Percentiles rank a stretch among this genome's conserved stretches.
These are phyloP conservation scores for Moniliella sp. DNA, from an alignment of 1,284 basidiomycete genomes.

Conservation along the genomic window DNA sequence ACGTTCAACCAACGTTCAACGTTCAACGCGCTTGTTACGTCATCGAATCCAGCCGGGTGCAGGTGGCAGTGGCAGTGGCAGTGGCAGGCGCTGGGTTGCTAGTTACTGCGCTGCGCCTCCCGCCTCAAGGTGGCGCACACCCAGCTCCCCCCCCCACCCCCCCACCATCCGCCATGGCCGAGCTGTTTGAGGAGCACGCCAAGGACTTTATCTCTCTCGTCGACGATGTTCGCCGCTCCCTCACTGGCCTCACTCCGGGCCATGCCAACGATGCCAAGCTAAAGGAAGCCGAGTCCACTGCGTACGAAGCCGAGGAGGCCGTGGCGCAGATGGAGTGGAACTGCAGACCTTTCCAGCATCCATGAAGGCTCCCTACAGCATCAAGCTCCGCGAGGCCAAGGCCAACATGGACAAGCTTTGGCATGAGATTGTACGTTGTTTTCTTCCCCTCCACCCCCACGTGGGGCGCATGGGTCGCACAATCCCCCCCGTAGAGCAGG, in stretches of 20 bases:
- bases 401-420: slow-evolving; percentile 15
- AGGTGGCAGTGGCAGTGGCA: too few relatives aligned
- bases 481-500: too few relatives aligned
- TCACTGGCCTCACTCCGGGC: slow-evolving; percentile 10
- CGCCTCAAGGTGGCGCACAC: too few relatives aligned
- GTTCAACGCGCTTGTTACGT: too few relatives aligned
- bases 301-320: slow-evolving; percentile 95
- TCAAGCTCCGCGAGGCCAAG: slow-evolving; percentile 16
- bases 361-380: slow-evolving; percentile 15
- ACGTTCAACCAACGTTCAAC: too few relatives aligned
- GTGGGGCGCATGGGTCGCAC: neutral
- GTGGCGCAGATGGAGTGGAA: slow-evolving; percentile 94
- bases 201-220: slow-evolving; percentile 24
- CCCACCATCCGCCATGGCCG: slow-evolving; percentile 27
- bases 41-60: too few relatives aligned
- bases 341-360: slow-evolving; percentile 74
- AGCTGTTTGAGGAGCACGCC: slow-evolving; percentile 29
- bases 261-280: slow-evolving; percentile 65
- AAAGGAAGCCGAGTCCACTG: slow-evolving; percentile 70
- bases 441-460: neutral
- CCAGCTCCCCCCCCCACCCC: too few relatives aligned
- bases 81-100: too few relatives aligned
- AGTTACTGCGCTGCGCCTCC: too few relatives aligned
- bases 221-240: slow-evolving; percentile 11
- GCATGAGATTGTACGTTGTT: slow-evolving; percentile 6